Conservation (phyloP, 331 rosid species). For the Acacia pycnantha region DNA sequence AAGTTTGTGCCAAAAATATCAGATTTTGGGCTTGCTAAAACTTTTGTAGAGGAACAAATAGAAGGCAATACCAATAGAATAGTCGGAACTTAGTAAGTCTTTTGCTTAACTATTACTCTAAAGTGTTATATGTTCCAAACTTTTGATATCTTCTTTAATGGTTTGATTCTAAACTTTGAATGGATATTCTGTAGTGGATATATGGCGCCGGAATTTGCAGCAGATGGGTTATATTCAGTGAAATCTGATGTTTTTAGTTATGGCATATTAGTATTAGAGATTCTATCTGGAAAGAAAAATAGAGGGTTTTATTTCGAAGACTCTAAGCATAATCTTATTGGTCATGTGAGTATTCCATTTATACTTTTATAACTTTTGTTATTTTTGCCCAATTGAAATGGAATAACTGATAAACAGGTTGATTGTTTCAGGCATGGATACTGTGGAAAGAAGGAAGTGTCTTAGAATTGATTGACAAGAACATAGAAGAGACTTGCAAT, state of each 20-base stretch:
- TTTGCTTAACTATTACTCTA: not conserved
- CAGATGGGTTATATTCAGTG: not conserved
- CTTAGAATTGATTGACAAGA: conserved; percentile 15
- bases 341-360: not conserved
- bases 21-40: conserved; percentile 19
- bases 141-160: not conserved
- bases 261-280: not conserved
- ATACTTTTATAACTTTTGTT: no score
- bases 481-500: not conserved
- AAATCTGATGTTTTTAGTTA: not conserved
- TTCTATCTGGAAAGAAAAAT: not conserved
- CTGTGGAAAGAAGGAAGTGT: not conserved
- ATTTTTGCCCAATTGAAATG: no score
- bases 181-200: not conserved
- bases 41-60: not conserved
- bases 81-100: conserved; percentile 3
- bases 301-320: not conserved
- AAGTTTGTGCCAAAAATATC: conserved; percentile 17
- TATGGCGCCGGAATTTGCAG: not conserved
- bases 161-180: not conserved
- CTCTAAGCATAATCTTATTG: not conserved
- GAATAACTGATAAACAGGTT: not conserved
- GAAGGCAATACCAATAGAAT: conserved; percentile 27
- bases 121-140: not conserved
- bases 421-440: conserved; percentile 23